Base-by-base conservation (phyloP, 2,329 filamentous ascomycete genomes). In the Calonectria ilicicola region DNA sequence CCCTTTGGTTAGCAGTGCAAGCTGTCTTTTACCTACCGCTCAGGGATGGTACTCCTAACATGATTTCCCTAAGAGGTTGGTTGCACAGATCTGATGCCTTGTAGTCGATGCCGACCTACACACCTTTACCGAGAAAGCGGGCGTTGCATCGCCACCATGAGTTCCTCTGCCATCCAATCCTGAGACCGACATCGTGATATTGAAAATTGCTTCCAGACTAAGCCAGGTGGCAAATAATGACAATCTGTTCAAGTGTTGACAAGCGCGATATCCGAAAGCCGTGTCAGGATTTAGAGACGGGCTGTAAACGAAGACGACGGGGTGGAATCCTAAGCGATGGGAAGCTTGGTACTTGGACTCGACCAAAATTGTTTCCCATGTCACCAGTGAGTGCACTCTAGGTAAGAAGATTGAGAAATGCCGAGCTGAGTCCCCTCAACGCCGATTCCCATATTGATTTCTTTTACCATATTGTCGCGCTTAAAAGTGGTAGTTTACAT, bases 401-500 rank as follows among this genome's bases (percentile, higher is more conserved):
- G 19, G n/a, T 49, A 51, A 49, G 26, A 32, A 49, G 32, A 23
- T 60, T 49, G 60, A 64, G 40, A 67, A 19, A 58, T 72, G 65
- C 42, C 44, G 66, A 69, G 42, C 62, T 69, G 60, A 69, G 26
- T 38, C 66, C 60, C 72, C 68, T 63, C 72, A 72, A 73, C 72
- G 72, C 72, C 72, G 60, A 71, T 71, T 65, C 72, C 72, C 62
- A 49, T 68, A 67, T 71, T 71, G 53, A 51, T 62, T 38, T 72
- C 60, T 65, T 47, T 67, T 71, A 60, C 58, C 68, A 56, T 38
- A 49, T 72, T 51, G 32, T 73, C 65, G 68, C 72, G 65, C 65
- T 73, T 72, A 67, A 60, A 67, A 64, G 65, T 71, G 65, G 53
- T 72, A 67, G 53, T 66, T 73, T 73, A 73, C 70, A 70, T 66